A percentile compares a stretch with the other conserved stretches of the same genome.
phyloP scores from a whole-genome alignment of 768 basidiomycete genomes.

The Pleurotus ostreatus region DNA sequence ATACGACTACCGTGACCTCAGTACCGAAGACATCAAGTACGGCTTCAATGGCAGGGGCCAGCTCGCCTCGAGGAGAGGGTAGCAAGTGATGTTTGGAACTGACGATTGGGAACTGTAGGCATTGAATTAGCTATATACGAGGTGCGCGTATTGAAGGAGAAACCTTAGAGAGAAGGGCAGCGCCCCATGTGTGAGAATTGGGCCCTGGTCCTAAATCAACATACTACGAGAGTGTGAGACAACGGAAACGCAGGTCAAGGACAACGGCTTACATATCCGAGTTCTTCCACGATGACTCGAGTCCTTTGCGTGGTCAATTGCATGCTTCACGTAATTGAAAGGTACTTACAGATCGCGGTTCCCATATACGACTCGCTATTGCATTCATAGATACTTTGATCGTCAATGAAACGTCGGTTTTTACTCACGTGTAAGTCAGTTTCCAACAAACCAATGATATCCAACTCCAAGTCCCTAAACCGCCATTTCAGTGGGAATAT shows the following conservation, averaged over 20 bases:
- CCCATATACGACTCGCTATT: conserved; percentile 69
- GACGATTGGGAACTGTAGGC: conserved; percentile 75
- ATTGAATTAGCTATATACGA: not conserved
- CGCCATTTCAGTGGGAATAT: not conserved
- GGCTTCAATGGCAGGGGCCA: conserved; percentile 88
- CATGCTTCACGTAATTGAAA: not conserved
- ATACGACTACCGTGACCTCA: conserved; percentile 76
- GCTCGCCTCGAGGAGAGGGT: conserved; percentile 81
- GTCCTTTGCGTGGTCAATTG: conserved; percentile 41
- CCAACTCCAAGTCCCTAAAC: conserved; percentile 73
- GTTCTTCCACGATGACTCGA: conserved; percentile 68
- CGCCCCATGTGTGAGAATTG: conserved; percentile 88
- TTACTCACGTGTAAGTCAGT: conserved; percentile 76
- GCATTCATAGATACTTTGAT: not conserved
- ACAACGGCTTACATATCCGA: conserved; percentile 66
- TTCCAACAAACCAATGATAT: conserved; percentile 82
- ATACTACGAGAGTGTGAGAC: conserved; percentile 41
- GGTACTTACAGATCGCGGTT: conserved; percentile 71
- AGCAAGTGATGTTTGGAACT: conserved; percentile 82
- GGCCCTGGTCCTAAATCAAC: conserved; percentile 89
- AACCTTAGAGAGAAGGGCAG: conserved; percentile 75
- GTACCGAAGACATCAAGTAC: conserved; percentile 77
- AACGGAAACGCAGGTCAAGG: not conserved
- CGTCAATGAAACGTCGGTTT: not conserved
- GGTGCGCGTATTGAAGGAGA: not conserved